A percentile compares a stretch with the other conserved stretches of the same genome.
phyloP scores from a whole-genome alignment of 2,329 filamentous ascomycete species.

The Pseudogymnoascus sp. region DNA sequence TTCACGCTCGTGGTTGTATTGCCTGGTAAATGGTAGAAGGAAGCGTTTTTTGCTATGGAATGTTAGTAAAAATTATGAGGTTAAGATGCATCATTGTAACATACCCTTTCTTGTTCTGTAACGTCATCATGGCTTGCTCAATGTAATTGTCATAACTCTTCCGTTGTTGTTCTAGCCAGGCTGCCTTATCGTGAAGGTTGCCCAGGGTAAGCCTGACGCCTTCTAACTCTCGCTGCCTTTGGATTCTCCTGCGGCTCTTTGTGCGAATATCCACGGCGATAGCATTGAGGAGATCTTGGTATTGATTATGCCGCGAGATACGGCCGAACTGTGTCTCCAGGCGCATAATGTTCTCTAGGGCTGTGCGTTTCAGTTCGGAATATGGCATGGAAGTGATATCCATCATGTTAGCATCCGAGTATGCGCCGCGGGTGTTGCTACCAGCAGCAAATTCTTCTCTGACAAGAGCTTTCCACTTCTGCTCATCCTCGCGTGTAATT shows the following conservation, averaged over 20 bases:
- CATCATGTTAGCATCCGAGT: constrained; percentile 79
- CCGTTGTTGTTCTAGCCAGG: constrained; percentile 87
- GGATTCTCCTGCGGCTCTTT: constrained; percentile 87
- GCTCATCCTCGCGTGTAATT: constrained; percentile 78
- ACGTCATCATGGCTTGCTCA: constrained; percentile 92
- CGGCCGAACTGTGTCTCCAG: constrained; percentile 74
- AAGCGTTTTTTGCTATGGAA: constrained; percentile 72
- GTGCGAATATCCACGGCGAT: constrained; percentile 95
- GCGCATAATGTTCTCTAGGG: constrained; percentile 86
- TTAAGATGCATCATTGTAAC: constrained; percentile 22
- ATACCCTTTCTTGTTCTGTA: constrained; percentile 92
- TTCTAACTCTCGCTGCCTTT: constrained; percentile 85
- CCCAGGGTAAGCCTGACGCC: constrained; percentile 67
- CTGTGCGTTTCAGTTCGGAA: constrained; percentile 83
- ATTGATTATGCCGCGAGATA: constrained; percentile 80
- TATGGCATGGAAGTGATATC: constrained; percentile 89
- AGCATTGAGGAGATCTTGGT: constrained; percentile 95
- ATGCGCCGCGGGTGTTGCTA: constrained; percentile 69
- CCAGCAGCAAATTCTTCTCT: constrained; percentile 70
- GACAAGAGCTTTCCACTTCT: constrained; percentile 76
- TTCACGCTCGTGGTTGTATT: constrained; percentile 97
- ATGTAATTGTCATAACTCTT: constrained; percentile 99
- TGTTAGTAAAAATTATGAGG: not conserved
- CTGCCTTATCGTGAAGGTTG: constrained; percentile 77
- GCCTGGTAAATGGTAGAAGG: constrained; percentile 92